Conservation (phyloP, 306 rosid species). For the Prunus persica region Prunus_persica_NCBIv2 NC_034014.1:22438501-22439000, state of each 20-base stretch:
- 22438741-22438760: background rate
- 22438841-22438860: background rate
- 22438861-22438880: no score
- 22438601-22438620: background rate
- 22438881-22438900: background rate
- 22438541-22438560: background rate
- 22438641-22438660: background rate
- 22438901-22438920: background rate
- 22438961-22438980: no score
- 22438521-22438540: background rate
- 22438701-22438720: background rate
- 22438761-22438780: background rate
- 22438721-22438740: constrained; percentile 1
- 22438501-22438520: background rate
- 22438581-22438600: constrained; percentile 20
- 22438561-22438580: background rate
- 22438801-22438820: background rate
- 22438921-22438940: background rate
- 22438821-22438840: background rate
- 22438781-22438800: background rate
- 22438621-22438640: background rate
- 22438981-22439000: no score
- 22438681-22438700: no score
- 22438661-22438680: background rate
- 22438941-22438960: no score